Evolutionary conservation across 2,329 filamentous ascomycete species (phyloP).

Genomic region (Paraconiothyrium brasiliense): DNA sequence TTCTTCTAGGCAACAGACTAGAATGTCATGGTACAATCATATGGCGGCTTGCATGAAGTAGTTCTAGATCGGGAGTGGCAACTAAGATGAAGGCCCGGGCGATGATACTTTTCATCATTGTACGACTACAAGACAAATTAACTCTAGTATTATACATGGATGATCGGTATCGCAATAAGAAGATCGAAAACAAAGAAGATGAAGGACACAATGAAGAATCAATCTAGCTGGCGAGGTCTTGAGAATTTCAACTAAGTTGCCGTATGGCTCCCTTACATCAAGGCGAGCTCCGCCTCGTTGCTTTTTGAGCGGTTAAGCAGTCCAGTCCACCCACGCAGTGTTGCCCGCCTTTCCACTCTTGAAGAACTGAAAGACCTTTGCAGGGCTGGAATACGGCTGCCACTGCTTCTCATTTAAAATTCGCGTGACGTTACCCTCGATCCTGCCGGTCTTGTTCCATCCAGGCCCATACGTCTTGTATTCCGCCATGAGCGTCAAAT

Average conservation of each 20-base stretch:
- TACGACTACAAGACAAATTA: neutral
- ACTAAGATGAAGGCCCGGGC: neutral
- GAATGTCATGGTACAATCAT: too few species aligned
- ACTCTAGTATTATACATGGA: neutral
- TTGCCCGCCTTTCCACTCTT: slow-evolving; percentile 55
- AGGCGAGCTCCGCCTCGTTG: neutral
- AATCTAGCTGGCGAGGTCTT: neutral
- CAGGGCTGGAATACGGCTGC: slow-evolving; percentile 31
- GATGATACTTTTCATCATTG: neutral
- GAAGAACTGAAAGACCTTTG: slow-evolving; percentile 47
- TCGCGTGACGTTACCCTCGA: slow-evolving; percentile 54
- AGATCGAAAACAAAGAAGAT: neutral
- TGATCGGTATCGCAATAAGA: neutral
- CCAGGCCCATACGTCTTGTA: slow-evolving; percentile 64
- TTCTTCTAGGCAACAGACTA: too few species aligned
- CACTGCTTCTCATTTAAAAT: slow-evolving; percentile 55
- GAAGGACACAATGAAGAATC: neutral
- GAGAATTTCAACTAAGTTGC: neutral
- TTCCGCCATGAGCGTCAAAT: slow-evolving; percentile 66
- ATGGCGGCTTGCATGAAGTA: too few species aligned
- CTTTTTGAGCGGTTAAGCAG: slow-evolving; percentile 8
- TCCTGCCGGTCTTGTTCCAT: slow-evolving; percentile 60
- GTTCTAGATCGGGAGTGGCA: too few species aligned
- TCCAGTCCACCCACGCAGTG: slow-evolving; percentile 59
- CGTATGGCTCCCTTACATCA: neutral